Evolutionary conservation across 148 eudicot species (phyloP), one percentile per base, ranked within the genome.

Genomic region (Nepenthes mirabilis): DNA sequence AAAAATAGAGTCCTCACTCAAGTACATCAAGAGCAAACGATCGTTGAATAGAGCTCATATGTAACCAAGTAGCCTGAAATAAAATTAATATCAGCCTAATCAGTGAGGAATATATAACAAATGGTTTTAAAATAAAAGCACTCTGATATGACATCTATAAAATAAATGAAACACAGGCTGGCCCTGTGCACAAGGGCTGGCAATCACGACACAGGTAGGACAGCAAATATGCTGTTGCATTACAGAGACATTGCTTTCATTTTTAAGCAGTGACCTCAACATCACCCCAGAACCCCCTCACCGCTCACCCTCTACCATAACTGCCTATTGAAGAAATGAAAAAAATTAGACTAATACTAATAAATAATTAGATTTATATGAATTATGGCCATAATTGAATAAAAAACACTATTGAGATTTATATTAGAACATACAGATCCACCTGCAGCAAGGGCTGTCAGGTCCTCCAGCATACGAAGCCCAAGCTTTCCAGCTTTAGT

Each of bases 401-500:
- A 0, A 40, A 40, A 40, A 8, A 4, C 4, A 40, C 45, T 40
- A 1, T 5, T 5, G 32, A 52, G 12, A 33, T 9, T 32, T 6
- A 33, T 33, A 70, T 63, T 60, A 74, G 78, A 88, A 93, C 99
- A 83, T 93, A 93, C 99, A 82, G 99, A 93, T 93, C 96, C 99
- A 93, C 99, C 99, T 88, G 99, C 99, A 80, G 99, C 99, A 80
- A 93, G 88, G 70, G 99, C 96, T 71, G 99, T 86, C 79, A 93
- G 86, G 77, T 93, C 99, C 87, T 88, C 99, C 14, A 93, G 83
- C 76, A 93, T 74, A 37, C 78, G 80, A 65, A 93, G 83, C 70
- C 96, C 99, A 63, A 89, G 85, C 68, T 72, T 79, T 71, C 91
- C 99, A 68, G 83, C 71, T 68, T 81, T 70, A n/a, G 85, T 89